Evolutionary conservation across 164 flowering plant genomes (phyloP).

Genomic region (Vitis rotundifolia): DNA sequence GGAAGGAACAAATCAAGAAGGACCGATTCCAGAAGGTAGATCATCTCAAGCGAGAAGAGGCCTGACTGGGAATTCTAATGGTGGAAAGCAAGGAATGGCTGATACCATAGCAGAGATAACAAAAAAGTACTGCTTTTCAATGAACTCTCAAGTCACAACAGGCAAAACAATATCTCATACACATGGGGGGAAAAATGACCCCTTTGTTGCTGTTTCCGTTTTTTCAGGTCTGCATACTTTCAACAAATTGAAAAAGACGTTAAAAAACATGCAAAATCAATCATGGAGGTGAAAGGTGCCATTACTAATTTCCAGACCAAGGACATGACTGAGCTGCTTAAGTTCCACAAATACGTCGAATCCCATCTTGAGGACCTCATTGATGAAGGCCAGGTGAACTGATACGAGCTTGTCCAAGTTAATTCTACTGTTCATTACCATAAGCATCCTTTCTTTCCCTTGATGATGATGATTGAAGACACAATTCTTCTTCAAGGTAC

Average conservation of each 20-base stretch:
- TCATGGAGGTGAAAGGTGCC: conserved; percentile 54
- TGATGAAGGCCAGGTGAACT: conserved; percentile 77
- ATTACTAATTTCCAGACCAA: conserved; percentile 60
- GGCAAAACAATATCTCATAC: too few relatives aligned
- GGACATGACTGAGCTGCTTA: conserved; percentile 68
- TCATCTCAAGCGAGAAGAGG: conserved; percentile 38
- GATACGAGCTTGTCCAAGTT: neutral
- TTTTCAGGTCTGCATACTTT: conserved; percentile 72
- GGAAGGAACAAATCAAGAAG: conserved; percentile 43
- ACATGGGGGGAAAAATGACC: too few relatives aligned
- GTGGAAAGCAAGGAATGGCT: conserved; percentile 66
- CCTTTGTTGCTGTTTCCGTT: neutral
- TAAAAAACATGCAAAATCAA: conserved; percentile 49
- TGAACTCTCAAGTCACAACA: too few relatives aligned
- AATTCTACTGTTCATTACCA: too few relatives aligned
- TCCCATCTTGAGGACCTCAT: conserved; percentile 67
- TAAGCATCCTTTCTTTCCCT: too few relatives aligned
- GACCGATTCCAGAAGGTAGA: conserved; percentile 27
- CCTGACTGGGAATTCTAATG: conserved; percentile 26
- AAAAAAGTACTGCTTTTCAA: conserved; percentile 32
- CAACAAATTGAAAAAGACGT: conserved; percentile 83
- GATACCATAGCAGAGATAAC: conserved; percentile 79
- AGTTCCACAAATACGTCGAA: conserved; percentile 72
- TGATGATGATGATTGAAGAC: too few relatives aligned
- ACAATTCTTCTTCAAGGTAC: neutral